Conservation (phyloP, 164 flowering plant species). For the Stephania cephalantha region DNA sequence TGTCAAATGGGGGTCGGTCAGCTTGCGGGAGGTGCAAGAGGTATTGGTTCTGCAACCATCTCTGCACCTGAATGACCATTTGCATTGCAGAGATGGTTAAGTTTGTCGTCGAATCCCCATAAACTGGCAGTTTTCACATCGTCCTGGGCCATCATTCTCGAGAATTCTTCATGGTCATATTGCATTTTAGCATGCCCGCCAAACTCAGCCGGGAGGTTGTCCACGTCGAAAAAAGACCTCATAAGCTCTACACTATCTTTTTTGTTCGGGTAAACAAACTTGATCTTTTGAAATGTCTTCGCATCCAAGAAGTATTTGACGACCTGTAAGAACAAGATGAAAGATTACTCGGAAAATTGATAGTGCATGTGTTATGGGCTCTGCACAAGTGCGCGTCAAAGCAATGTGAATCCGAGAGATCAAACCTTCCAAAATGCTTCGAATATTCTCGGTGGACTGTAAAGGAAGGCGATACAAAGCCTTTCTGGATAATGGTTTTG, state of each 20-base stretch:
- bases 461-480: conserved; percentile 76
- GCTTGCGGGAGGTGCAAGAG: conserved; percentile 26
- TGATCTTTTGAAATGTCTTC: conserved; percentile 82
- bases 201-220: conserved; percentile 75
- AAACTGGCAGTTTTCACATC: conserved; percentile 53
- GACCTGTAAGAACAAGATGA: conserved; percentile 35
- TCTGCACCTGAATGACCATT: conserved; percentile 40
- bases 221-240: conserved; percentile 63
- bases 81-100: not conserved
- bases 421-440: conserved; percentile 96
- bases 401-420: not conserved
- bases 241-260: conserved; percentile 74
- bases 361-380: no score
- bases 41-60: conserved; percentile 48
- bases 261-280: conserved; percentile 79
- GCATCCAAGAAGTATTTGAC: conserved; percentile 78
- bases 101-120: conserved; percentile 55
- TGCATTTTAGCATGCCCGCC: conserved; percentile 60
- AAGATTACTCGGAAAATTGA: not conserved
- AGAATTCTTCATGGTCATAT: conserved; percentile 84
- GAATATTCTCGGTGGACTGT: conserved; percentile 85
- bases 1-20: not conserved
- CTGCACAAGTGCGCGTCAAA: no score
- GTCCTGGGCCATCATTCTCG: conserved; percentile 69
- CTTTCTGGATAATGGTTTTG: conserved; percentile 95